A percentile compares a stretch with the other conserved stretches of the same genome.
These are phyloP conservation scores for Colletotrichum sp. DNA, from an alignment of 2,329 filamentous ascomycete genomes.

Conservation along the genomic window DNA sequence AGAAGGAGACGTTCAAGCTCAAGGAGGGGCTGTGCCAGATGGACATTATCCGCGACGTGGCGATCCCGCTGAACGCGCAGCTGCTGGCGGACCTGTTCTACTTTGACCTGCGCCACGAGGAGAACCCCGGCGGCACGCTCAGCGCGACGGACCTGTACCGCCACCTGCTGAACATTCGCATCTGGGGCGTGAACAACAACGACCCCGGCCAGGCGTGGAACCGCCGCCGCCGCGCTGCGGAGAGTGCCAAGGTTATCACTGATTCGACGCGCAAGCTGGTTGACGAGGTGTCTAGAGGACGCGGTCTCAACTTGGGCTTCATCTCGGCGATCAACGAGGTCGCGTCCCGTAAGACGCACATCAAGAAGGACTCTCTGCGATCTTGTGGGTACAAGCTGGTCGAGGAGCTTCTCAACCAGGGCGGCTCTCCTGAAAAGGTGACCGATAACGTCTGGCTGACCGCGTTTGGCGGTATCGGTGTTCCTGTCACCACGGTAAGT, in stretches of 20 bases:
- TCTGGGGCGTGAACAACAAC: constrained; percentile 52
- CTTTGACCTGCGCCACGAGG: constrained; percentile 59
- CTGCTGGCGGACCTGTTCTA: constrained; percentile 63
- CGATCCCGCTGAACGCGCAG: constrained; percentile 62
- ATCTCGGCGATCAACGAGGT: constrained; percentile 30
- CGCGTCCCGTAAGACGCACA: constrained; percentile 30
- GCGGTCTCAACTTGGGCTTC: constrained; percentile 36
- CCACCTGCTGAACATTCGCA: constrained; percentile 46
- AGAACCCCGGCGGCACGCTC: constrained; percentile 56
- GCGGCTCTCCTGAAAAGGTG: constrained; percentile 35
- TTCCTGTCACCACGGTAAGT: constrained; percentile 42
- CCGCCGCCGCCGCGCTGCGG: constrained; percentile 46
- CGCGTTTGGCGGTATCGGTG: constrained; percentile 43
- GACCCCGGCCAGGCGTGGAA: constrained; percentile 52
- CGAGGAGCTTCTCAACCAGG: constrained; percentile 39
- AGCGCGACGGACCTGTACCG: constrained; percentile 45
- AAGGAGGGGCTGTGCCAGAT: constrained; percentile 42
- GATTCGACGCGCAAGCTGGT: constrained; percentile 44
- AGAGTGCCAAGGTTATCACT: constrained; percentile 40
- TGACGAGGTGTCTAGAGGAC: constrained; percentile 36
- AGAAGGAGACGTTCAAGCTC: constrained; percentile 41
- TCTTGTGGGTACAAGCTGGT: constrained; percentile 43
- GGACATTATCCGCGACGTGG: constrained; percentile 56
- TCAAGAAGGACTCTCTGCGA: constrained; percentile 38
- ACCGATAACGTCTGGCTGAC: constrained; percentile 42